Conservation (phyloP, 73 alveolate genomes). For the Tetrahymena malaccensis region DNA sequence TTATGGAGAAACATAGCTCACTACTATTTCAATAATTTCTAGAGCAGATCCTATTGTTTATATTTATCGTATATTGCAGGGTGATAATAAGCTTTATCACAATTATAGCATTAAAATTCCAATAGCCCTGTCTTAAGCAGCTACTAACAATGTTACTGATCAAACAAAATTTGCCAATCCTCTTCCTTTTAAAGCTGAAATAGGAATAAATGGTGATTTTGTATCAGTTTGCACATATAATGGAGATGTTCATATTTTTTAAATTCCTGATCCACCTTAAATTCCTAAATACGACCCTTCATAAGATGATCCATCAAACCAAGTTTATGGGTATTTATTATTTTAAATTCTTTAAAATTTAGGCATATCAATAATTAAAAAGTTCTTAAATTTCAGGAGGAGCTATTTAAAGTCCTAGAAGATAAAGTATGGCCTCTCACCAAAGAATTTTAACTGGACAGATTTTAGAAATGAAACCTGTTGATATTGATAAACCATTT, state of each 20-base stretch:
- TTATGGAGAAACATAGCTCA: not conserved
- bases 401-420: not conserved
- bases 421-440: not conserved
- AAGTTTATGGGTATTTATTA: not conserved
- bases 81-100: constrained; percentile 14
- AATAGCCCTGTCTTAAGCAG: not conserved
- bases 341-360: not conserved
- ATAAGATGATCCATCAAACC: not conserved
- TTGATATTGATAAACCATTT: constrained; percentile 9
- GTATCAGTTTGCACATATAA: constrained; percentile 17
- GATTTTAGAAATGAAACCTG: not conserved
- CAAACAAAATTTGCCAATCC: constrained; percentile 1
- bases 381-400: not conserved
- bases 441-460: not conserved
- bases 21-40: not conserved
- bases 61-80: not conserved
- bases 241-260: constrained; percentile 15
- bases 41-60: constrained; percentile 18
- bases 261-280: constrained; percentile 26
- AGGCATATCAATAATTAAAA: not conserved
- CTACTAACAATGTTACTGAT: not conserved
- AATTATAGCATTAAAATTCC: constrained; percentile 19
- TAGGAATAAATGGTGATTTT: constrained; percentile 12
- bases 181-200: constrained; percentile 14
- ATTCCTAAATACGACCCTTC: not conserved